Evolutionary conservation across 2,329 filamentous ascomycete species (phyloP).

Genomic region (Monilinia aucupariae): DNA sequence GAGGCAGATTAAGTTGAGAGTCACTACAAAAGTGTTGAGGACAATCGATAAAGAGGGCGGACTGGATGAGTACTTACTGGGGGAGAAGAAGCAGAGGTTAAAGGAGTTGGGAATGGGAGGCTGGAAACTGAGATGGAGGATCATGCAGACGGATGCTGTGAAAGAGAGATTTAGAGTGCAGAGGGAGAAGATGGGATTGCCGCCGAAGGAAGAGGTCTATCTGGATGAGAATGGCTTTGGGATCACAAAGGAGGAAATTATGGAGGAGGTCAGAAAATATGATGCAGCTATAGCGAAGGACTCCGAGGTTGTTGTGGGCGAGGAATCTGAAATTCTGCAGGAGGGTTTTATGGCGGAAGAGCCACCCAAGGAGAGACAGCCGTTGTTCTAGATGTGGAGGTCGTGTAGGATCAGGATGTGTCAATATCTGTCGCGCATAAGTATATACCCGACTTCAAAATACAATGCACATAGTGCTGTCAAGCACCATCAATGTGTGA

Average conservation of each 20-base stretch:
- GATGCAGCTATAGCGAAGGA: conserved; percentile 43
- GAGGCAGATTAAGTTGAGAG: conserved; percentile 58
- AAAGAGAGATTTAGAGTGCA: conserved; percentile 61
- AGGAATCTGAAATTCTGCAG: conserved; percentile 39
- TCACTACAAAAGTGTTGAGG: conserved; percentile 64
- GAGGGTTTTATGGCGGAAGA: conserved; percentile 37
- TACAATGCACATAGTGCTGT: background rate
- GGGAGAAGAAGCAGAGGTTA: conserved; percentile 69
- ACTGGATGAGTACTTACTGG: conserved; percentile 85
- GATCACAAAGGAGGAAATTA: conserved; percentile 30
- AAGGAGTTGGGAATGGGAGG: conserved; percentile 84
- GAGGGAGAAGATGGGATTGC: conserved; percentile 60
- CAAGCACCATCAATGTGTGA: background rate
- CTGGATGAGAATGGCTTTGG: conserved; percentile 38
- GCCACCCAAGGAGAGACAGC: conserved; percentile 32
- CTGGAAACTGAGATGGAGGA: conserved; percentile 82
- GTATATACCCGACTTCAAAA: conserved; percentile 5
- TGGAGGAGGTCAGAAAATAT: conserved; percentile 36
- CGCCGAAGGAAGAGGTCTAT: conserved; percentile 41
- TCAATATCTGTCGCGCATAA: conserved; percentile 14
- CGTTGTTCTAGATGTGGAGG: conserved; percentile 22
- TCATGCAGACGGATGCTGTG: conserved; percentile 73
- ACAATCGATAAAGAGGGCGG: conserved; percentile 82
- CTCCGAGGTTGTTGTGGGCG: conserved; percentile 38
- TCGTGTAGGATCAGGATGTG: conserved; percentile 17